phyloP scores from a whole-genome alignment of 768 basidiomycete species.

The Agrocybe praecox region DNA sequence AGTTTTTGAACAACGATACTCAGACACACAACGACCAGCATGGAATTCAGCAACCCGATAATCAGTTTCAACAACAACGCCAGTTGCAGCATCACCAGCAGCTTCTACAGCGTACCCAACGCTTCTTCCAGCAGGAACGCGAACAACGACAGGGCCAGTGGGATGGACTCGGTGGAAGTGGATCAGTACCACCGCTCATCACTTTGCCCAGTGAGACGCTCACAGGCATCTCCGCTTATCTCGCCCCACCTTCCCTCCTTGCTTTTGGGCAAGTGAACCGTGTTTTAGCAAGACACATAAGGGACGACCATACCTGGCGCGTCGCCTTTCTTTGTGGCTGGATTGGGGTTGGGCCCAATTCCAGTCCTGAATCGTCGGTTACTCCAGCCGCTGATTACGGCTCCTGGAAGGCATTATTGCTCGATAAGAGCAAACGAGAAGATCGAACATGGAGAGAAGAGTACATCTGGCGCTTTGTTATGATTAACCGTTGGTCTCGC shows the following conservation, averaged over 20 bases:
- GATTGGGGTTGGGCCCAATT: constrained; percentile 57
- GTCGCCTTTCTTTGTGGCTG: constrained; percentile 72
- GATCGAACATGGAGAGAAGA: constrained; percentile 67
- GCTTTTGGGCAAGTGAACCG: constrained; percentile 56
- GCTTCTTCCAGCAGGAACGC: background rate
- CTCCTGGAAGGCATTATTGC: constrained; percentile 41
- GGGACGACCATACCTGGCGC: constrained; percentile 80
- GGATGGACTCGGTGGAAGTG: too few species aligned
- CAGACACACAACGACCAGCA: constrained; percentile 37
- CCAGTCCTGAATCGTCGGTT: background rate
- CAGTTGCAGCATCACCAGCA: background rate
- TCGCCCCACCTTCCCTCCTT: constrained; percentile 64
- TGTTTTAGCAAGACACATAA: constrained; percentile 63
- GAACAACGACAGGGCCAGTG: background rate
- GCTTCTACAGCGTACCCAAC: background rate
- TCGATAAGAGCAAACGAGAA: constrained; percentile 50
- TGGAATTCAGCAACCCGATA: constrained; percentile 38
- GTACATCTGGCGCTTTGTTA: constrained; percentile 57
- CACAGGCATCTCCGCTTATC: constrained; percentile 73
- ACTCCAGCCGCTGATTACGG: background rate
- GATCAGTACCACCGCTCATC: constrained; percentile 36
- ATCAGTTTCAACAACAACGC: background rate
- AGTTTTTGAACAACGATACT: background rate
- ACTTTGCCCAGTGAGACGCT: constrained; percentile 71
- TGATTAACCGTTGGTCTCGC: constrained; percentile 71